Conservation (phyloP, 208 protist genomes). For the Leishmania tarentolae region DNA sequence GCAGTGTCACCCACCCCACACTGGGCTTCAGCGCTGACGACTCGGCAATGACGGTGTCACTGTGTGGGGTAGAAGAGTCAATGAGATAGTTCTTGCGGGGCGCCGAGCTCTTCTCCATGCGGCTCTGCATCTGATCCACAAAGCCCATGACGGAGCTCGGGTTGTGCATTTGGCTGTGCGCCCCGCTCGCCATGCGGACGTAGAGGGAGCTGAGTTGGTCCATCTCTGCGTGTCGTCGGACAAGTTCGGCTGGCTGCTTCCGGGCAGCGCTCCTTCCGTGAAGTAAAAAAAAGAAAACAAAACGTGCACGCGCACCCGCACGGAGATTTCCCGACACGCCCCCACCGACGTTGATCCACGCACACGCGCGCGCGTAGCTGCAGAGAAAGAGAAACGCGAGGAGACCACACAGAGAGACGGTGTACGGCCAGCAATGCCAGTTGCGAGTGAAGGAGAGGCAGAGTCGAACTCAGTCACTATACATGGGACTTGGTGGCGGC, state of each 20-base stretch:
- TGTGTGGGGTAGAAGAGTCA: conserved; percentile 87
- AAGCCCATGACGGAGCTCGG: conserved; percentile 65
- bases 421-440: neutral
- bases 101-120: conserved; percentile 66
- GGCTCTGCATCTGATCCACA: conserved; percentile 72
- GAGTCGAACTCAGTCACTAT: neutral
- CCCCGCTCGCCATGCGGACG: conserved; percentile 74
- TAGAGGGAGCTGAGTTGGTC: conserved; percentile 82
- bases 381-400: neutral
- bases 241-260: neutral
- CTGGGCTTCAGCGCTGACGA: conserved; percentile 87
- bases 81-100: conserved; percentile 88
- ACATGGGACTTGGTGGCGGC: neutral
- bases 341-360: too few relatives aligned
- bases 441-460: neutral
- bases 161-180: conserved; percentile 67
- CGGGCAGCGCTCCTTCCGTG: neutral
- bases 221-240: conserved; percentile 33
- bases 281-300: conserved; percentile 19
- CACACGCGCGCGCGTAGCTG: too few relatives aligned
- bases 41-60: conserved; percentile 90
- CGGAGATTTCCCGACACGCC: neutral
- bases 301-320: neutral
- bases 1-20: conserved; percentile 92
- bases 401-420: neutral